phyloP scores from a whole-genome alignment of 2,329 filamentous ascomycete genomes.

The Phyllosticta citrichinensis region DNA sequence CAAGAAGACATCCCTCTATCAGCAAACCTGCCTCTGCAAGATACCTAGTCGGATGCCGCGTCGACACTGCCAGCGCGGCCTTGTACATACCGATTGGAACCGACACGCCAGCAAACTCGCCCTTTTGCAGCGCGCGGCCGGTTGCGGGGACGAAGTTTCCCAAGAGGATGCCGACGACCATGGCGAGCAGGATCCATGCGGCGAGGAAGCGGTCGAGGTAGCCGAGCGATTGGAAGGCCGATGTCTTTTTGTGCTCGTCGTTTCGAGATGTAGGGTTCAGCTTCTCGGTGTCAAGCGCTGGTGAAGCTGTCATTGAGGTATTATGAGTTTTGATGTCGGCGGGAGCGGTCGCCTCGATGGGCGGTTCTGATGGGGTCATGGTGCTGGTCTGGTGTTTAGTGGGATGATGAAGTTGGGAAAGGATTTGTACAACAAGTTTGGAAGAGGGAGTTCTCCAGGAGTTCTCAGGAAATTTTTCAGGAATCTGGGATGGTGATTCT shows the following conservation, averaged over 20 bases:
- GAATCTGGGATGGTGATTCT: too few species aligned
- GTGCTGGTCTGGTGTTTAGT: background rate
- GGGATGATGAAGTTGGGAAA: too few species aligned
- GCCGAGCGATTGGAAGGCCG: conserved; percentile 29
- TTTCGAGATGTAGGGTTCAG: background rate
- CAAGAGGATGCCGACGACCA: conserved; percentile 63
- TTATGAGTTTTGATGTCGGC: background rate
- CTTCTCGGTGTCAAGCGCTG: background rate
- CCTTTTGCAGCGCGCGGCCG: conserved; percentile 54
- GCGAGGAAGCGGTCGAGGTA: conserved; percentile 38
- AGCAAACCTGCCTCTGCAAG: background rate
- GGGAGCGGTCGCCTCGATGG: background rate
- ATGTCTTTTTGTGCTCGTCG: background rate
- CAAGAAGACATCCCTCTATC: background rate
- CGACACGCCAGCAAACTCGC: conserved; percentile 62
- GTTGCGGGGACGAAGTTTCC: conserved; percentile 63
- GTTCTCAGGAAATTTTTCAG: too few species aligned
- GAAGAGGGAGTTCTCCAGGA: too few species aligned
- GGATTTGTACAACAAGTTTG: too few species aligned
- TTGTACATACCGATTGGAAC: conserved; percentile 50
- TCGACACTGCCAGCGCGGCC: background rate
- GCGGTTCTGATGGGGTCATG: background rate
- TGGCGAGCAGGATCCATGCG: conserved; percentile 65
- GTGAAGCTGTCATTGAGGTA: background rate
- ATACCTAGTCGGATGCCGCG: background rate